phyloP scores from a whole-genome alignment of 179 eudicot genomes.

The Corrigiola litoralis region DNA sequence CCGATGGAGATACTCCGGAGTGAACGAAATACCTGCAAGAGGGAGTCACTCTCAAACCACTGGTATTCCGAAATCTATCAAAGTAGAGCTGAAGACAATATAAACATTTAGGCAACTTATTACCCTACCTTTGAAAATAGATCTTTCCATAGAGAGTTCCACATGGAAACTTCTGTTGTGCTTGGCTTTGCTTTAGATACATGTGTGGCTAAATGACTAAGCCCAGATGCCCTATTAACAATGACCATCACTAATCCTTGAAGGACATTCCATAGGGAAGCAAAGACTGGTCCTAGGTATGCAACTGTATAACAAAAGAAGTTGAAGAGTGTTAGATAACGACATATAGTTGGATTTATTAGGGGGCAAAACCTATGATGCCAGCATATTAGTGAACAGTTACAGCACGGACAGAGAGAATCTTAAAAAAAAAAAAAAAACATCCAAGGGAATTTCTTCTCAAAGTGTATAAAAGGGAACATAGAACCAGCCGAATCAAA shows the following conservation, averaged over 20 bases:
- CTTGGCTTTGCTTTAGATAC: constrained; percentile 49
- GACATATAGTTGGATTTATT: neutral
- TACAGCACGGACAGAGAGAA: no score
- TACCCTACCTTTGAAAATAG: constrained; percentile 69
- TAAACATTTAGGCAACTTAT: neutral
- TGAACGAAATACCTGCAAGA: constrained; percentile 69
- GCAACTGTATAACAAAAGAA: constrained; percentile 26
- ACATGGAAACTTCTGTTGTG: constrained; percentile 58
- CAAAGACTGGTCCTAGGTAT: constrained; percentile 25
- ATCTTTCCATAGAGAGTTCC: constrained; percentile 81
- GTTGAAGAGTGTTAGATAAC: neutral
- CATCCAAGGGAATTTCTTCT: neutral
- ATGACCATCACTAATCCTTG: constrained; percentile 29
- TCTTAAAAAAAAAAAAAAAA: neutral
- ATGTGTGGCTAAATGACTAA: constrained; percentile 34
- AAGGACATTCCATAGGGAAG: constrained; percentile 29
- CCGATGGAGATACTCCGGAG: constrained; percentile 70
- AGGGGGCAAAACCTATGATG: neutral
- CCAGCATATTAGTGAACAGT: no score
- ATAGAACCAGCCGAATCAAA: no score
- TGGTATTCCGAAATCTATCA: neutral
- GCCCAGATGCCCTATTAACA: constrained; percentile 19
- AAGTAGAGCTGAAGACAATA: neutral
- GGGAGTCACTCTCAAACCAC: constrained; percentile 4
- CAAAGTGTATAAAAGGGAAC: neutral